Base-by-base conservation (phyloP, 345 rosid species). In the Brassica napus region DNA sequence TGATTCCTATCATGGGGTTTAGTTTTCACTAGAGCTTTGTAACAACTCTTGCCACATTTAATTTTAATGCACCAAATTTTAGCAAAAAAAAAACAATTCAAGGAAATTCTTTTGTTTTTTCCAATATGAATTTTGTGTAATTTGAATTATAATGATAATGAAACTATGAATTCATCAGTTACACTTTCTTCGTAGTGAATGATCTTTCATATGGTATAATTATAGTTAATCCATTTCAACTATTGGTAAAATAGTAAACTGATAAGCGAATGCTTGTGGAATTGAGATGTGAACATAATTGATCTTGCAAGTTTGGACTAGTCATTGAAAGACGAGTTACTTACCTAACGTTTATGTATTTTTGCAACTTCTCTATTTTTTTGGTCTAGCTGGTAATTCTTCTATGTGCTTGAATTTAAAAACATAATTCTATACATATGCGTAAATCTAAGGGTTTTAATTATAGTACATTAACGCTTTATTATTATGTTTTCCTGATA, bases 71-170 rank as follows among this genome's bases (percentile, higher is more conserved):
- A 26, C 28, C 28, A 26, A 26, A 26, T 26, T 26, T 26, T 26
- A 26, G 28, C 28, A 26, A 26, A 26, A 26, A 26, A 26, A 26
- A 26, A 26, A 26, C 71, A 55, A 65, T 59, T 65, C 14, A 54
- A 12, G 76, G 44, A 71, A 30, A 72, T 66, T 65, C 24, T 65
- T n/a, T 26, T 26, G 42, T 52, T 31, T 9, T 9, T 14, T 71
- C 57, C 72, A 30, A 18, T 71, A 65, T 78, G 54, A 78, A 65
- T 78, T 72, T 72, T 78, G 82, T 78, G 77, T 77, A 28, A 77
- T 71, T 71, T 77, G 68, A 65, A 66, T 78, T 72, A 78, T 72
- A 72, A 78, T 58, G 77, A 72, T 78, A 73, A 78, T 67, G 30
- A 57, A 23, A 57, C 4, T 71, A 47, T 47, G n/a, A 47, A 47